Conservation (phyloP, 306 rosid species). For the Cajanus cajan region DNA sequence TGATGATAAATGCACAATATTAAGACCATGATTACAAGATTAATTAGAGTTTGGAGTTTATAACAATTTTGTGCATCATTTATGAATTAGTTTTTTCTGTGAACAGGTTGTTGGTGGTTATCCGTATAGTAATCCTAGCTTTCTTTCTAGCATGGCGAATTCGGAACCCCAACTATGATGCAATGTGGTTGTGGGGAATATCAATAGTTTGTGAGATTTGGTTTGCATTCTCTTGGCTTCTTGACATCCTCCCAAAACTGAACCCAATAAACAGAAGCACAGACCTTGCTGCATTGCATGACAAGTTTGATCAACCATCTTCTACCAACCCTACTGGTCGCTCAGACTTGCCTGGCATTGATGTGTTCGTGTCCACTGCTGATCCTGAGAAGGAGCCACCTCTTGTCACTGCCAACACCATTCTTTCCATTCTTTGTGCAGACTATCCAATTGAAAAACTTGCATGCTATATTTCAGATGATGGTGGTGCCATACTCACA, state of each 20-base stretch:
- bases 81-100: background rate
- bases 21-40: background rate
- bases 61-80: background rate
- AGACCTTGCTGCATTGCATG: constrained; percentile 5
- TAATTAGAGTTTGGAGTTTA: background rate
- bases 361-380: constrained; percentile 18
- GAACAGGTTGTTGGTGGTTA: background rate
- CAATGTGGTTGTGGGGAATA: constrained; percentile 20
- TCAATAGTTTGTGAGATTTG: constrained; percentile 10
- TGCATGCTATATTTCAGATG: constrained; percentile 6
- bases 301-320: background rate
- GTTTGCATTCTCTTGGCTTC: constrained; percentile 17
- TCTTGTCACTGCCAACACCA: constrained; percentile 18
- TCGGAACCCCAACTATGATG: constrained; percentile 1
- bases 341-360: constrained; percentile 2
- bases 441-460: background rate
- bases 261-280: constrained; percentile 4
- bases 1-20: background rate
- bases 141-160: background rate
- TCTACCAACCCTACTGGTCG: background rate
- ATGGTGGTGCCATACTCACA: constrained; percentile 15
- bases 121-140: background rate
- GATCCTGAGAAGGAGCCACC: constrained; percentile 15
- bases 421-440: constrained; percentile 7
- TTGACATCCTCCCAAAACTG: background rate